Conservation (phyloP, 2,329 filamentous ascomycete species). For the Fusarium sulawesiense region DNA sequence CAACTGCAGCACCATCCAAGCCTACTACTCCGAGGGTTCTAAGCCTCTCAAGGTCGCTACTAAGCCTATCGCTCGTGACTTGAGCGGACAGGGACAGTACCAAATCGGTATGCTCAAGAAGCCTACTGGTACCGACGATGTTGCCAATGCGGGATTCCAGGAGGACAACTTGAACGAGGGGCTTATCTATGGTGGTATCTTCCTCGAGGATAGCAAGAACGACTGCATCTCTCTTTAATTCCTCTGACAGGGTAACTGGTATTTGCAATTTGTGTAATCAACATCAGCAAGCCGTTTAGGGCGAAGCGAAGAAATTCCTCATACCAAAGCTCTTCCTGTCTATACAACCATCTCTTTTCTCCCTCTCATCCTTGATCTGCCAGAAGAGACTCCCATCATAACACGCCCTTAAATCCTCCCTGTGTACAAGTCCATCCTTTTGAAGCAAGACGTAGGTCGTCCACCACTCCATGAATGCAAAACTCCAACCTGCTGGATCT, state of each 20-base stretch:
- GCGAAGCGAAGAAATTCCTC: constrained; percentile 18
- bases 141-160: constrained; percentile 62
- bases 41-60: constrained; percentile 61
- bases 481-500: constrained; percentile 39
- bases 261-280: not conserved
- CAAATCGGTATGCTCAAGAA: constrained; percentile 74
- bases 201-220: constrained; percentile 61
- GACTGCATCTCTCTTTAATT: constrained; percentile 50
- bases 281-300: not conserved
- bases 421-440: constrained; percentile 64
- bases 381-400: constrained; percentile 43
- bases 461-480: constrained; percentile 36
- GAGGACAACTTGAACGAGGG: constrained; percentile 62
- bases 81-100: constrained; percentile 67
- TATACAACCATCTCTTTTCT: not conserved
- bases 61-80: constrained; percentile 62
- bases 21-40: constrained; percentile 66
- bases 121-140: constrained; percentile 60
- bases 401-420: constrained; percentile 59
- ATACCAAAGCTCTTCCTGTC: constrained; percentile 17
- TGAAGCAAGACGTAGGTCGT: constrained; percentile 65
- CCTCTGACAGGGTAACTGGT: not conserved
- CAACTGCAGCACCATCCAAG: constrained; percentile 61
- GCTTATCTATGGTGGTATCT: constrained; percentile 63
- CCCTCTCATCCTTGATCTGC: constrained; percentile 32